Conservation (phyloP, 164 flowering plant species). For the Amborella trichopoda region DNA sequence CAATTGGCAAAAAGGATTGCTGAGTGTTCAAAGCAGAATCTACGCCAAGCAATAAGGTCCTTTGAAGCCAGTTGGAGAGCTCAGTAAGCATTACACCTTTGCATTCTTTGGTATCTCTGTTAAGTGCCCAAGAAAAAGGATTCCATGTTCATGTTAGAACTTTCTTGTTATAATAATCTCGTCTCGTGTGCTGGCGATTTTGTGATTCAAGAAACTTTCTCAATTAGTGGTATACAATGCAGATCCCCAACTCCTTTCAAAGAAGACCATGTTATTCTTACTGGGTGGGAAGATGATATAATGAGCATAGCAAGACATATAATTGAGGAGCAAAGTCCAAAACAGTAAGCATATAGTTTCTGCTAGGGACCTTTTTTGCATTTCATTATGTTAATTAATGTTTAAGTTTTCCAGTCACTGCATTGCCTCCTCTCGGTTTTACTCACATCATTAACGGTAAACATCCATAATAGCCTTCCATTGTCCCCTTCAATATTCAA, state of each 20-base stretch:
- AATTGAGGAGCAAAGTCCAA: conserved; percentile 57
- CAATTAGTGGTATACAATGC: conserved; percentile 18
- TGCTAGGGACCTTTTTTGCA: background rate
- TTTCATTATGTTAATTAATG: background rate
- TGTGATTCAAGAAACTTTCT: background rate
- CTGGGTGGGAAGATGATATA: conserved; percentile 67
- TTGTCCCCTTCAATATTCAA: no score
- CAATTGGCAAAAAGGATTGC: conserved; percentile 38
- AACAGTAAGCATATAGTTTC: conserved; percentile 29
- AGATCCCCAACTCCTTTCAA: conserved; percentile 21
- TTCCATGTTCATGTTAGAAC: no score
- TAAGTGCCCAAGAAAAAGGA: no score
- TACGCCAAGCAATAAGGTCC: conserved; percentile 71
- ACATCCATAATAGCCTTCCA: no score
- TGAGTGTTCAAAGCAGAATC: conserved; percentile 40
- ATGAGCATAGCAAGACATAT: conserved; percentile 45
- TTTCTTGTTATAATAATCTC: no score
- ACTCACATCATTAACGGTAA: no score
- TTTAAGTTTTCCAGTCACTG: no score
- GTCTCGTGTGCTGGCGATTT: background rate
- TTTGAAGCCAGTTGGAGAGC: conserved; percentile 52
- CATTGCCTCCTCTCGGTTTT: no score
- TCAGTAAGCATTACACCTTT: conserved; percentile 28
- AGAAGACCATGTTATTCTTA: conserved; percentile 35
- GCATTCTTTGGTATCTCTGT: no score